These are phyloP conservation scores for Selaginella tamariscina DNA, from an alignment of 75 land plant genomes.

Conservation along the genomic window DNA sequence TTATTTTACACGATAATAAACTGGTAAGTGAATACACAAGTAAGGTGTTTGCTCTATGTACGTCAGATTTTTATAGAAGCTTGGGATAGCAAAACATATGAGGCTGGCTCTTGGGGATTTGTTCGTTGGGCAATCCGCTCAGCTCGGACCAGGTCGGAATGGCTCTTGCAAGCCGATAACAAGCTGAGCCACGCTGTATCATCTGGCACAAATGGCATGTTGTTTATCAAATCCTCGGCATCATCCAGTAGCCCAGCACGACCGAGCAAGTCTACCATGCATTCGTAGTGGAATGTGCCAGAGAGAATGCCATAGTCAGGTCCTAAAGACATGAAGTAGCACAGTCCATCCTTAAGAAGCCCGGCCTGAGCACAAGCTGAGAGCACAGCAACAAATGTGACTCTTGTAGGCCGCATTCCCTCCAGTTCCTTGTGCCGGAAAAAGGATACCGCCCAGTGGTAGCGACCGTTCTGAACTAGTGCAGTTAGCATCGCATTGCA, in stretches of 20 bases:
- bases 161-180: constrained; percentile 6
- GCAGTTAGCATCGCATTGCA: constrained; percentile 23
- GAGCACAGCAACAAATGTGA: constrained; percentile 23
- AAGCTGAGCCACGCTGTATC: not conserved
- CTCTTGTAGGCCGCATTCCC: constrained; percentile 18
- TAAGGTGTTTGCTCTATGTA: no score
- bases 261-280: constrained; percentile 7
- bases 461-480: constrained; percentile 10
- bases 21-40: no score
- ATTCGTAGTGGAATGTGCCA: not conserved
- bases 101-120: no score
- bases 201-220: not conserved
- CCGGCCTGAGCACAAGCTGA: constrained; percentile 23
- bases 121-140: no score
- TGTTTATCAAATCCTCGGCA: constrained; percentile 1
- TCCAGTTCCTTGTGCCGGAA: constrained; percentile 17
- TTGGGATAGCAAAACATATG: no score
- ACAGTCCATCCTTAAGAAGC: constrained; percentile 11
- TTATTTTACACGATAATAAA: no score
- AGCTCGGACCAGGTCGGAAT: constrained; percentile 1
- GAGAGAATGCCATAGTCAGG: not conserved
- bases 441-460: constrained; percentile 13
- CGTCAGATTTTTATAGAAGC: no score
- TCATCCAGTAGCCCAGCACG: constrained; percentile 12
- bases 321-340: constrained; percentile 13